Base-by-base conservation (phyloP, 306 rosid genomes). In the Trichosanthes truncata region DNA sequence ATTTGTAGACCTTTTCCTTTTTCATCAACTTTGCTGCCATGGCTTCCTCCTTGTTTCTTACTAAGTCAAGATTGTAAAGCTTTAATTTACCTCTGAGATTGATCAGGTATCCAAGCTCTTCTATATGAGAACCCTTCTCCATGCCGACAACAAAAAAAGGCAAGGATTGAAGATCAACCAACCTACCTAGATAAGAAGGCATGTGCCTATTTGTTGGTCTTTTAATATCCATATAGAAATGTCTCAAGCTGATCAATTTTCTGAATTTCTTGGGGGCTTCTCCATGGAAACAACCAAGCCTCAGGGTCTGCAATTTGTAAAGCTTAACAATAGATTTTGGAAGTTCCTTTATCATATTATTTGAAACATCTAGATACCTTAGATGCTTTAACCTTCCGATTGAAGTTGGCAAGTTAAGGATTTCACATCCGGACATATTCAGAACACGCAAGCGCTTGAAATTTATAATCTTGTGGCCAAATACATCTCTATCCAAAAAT, bases 241-340 rank as follows among this genome's bases (percentile, higher is more conserved):
- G 72, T 43, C 80, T 60, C 80, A 78, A 61, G 60, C 80, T 78
- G 25, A 78, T 29, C 63, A 78, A 18, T 26, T 78, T 78, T 25
- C 73, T 59, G 25, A 78, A 57, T 38, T 59, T 61, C 43, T 78
- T 59, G 20, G 80, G 80, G 63, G 31, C 20, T 41, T 40, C 71
- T 59, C 67, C 80, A 13, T 23, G 45, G n/a, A 41, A 75, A 52
- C 11, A 75, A 75, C 79, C 63, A 31, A 75, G 63, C 14, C 61
- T 75, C 63, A 75, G 13, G 14, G 79, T 75, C 48, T 75, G 79
- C 31, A 75, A 52, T 18, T 75, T 75, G 48, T 52, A 75, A 52
- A 52, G 79, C 61, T 53, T 75, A n/a, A 53, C 63, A 33, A 75
- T 52, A 18, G 79, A 29, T 9, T 75, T 35, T 35, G 79, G 63